Base-by-base conservation (phyloP, 2,329 filamentous ascomycete species). In the Aspergillus quadrilineatus region DNA sequence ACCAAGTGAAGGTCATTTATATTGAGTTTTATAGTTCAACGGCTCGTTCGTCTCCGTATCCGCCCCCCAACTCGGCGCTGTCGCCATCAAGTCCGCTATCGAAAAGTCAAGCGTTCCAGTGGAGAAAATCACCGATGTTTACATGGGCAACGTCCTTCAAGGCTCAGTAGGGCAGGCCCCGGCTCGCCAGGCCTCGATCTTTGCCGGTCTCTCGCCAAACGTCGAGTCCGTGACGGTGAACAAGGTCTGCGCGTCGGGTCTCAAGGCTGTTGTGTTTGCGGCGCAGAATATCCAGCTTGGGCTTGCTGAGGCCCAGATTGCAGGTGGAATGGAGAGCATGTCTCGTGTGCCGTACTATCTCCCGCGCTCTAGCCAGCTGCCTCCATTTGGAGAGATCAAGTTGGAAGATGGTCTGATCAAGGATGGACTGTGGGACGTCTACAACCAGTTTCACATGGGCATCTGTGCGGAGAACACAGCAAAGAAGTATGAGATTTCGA, bases 251-350 rank as follows among this genome's bases (percentile, higher is more conserved):
- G 89, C 94, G 4, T 97, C 92, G 0, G 94, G 94, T 4, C 80
- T 99, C 63, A 99, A 99, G 75, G 89, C 94, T 1, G 92, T 97
- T 4, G 86, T 84, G 22, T 83, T 97, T 44, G 94, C 93, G 1
- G 93, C 93, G 1, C 91, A 96, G 70, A 94, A 96, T 69, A 96
- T 97, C 66, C 90, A 97, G 75, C 84, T 99, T 9, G 93, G 94
- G 4, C 82, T 96, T 8, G 85, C 91, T 14, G 90, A 96, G 68
- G 92, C 89, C 0, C 89, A 96, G 72, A 82, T 97, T 6, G 94
- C 94, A 1, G 94, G 94, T 60, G 94, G 94, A 53, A 97, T 99
- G 89, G 94, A 99, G 79, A 97, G 90, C 76, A 99, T 99, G 94
- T 90, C 90, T 5, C 84, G 89, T 39, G 91, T 96, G 4, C 94